These are phyloP conservation scores for Fusarium verticillioides DNA, from an alignment of 2,329 filamentous ascomycete genomes.

Conservation along the genomic window DNA sequence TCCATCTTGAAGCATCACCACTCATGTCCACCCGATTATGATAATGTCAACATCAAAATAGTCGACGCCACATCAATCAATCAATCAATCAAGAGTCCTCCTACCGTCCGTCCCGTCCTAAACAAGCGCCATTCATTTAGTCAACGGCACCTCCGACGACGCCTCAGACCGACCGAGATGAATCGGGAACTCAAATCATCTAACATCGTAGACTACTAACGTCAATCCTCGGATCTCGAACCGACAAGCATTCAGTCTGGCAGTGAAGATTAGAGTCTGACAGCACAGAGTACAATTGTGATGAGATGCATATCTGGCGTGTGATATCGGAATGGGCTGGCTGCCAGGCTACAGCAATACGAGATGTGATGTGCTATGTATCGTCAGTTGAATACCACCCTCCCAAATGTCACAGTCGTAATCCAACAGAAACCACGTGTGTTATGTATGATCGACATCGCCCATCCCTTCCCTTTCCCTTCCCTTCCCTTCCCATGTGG, in stretches of 20 bases:
- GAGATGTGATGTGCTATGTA: background rate
- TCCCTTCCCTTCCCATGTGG: conserved; percentile 18
- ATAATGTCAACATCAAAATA: background rate
- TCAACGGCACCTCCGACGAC: conserved; percentile 23
- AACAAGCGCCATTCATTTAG: background rate
- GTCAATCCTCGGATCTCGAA: background rate
- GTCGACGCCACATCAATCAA: conserved; percentile 1
- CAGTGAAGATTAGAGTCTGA: background rate
- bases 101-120: background rate
- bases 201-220: background rate
- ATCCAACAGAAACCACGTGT: conserved; percentile 23
- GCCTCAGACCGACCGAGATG: conserved; percentile 26
- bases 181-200: conserved; percentile 8
- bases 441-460: conserved; percentile 18
- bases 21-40: background rate
- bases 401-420: conserved; percentile 12
- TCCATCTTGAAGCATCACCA: background rate
- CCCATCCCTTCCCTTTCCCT: conserved; percentile 10
- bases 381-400: background rate
- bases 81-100: background rate
- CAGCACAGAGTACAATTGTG: background rate
- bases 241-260: background rate
- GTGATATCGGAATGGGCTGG: background rate
- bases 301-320: background rate
- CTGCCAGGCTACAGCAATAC: background rate